Base-by-base conservation (phyloP, 371 early-diverging fungal genomes). In the Rhizopus delemar region DNA sequence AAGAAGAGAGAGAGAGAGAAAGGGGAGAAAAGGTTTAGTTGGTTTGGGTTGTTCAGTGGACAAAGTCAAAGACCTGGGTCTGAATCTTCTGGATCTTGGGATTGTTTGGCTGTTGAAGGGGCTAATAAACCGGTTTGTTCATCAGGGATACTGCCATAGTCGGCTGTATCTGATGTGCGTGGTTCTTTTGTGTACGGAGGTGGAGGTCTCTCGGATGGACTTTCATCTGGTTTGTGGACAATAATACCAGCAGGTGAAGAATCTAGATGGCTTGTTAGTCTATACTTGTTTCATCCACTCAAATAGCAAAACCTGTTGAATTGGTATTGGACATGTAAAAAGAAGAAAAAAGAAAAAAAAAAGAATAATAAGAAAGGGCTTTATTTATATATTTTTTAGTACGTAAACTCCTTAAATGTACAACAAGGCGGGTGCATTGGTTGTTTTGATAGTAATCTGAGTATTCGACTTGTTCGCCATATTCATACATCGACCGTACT, bases 141-240 rank as follows among this genome's bases (percentile, higher is more conserved):
- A n/a, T 59, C 33, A 31, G 53, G 32, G 5, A 53, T 41, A 5
- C 46, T 57, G 8, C 55, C 62, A 46, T 62, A 62, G 2, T 12
- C 56, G 16, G 49, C 49, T 3, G 38, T 41, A 5, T 60, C 49
- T 22, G 56, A 43, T n/a, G 38, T 51, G 29, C 38, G 8, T 46
- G 8, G 46, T 22, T 3, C 43, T 48, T 8, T 33, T 32, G 39
- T 8, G 11, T 50, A 22, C 5, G 22, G 33, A 34, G 65, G 65
- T 28, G 65, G 65, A 1, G 65, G 60, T 8, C 56, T 56, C 12
- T 52, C 16, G 4, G 65, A 39, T 22, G 59, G 50, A n/a, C 41
- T 38, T 45, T 65, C 57, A 41, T 65, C 57, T 28, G 60, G 65
- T 32, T 65, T 65, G 16, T 60, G 57, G 12, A 56, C 33, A 48